A percentile compares a stretch with the other conserved stretches of the same genome.
These are phyloP conservation scores for Clitopilus passeckerianus DNA, from an alignment of 768 basidiomycete genomes.

Conservation along the genomic window DNA sequence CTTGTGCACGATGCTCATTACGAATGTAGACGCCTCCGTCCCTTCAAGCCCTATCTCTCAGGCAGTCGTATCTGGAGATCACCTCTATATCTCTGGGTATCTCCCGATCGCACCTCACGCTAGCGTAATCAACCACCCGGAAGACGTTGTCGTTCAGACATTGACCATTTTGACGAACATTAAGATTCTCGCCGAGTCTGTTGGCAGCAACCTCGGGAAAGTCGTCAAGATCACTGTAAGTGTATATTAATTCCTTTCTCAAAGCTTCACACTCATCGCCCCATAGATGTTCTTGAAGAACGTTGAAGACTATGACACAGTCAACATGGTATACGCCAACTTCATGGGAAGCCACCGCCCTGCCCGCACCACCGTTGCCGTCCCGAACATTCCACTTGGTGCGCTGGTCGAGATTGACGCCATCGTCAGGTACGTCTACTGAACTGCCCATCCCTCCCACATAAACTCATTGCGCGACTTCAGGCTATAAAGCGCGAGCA, in stretches of 20 bases:
- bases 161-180: conserved; percentile 2
- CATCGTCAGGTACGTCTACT: neutral
- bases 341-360: conserved; percentile 7
- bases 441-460: neutral
- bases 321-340: conserved; percentile 5
- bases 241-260: neutral
- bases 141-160: conserved; percentile 4
- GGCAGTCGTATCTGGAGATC: conserved; percentile 6
- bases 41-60: conserved; percentile 8
- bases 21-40: conserved; percentile 2
- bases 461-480: neutral
- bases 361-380: conserved; percentile 2
- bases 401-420: conserved; percentile 2
- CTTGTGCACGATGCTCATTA: neutral
- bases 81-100: conserved; percentile 9
- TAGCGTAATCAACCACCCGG: conserved; percentile 3
- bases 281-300: conserved; percentile 8
- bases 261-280: too few relatives aligned
- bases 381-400: neutral
- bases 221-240: conserved; percentile 9
- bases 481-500: neutral
- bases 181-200: conserved; percentile 4
- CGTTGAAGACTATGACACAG: conserved; percentile 3
- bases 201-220: conserved; percentile 5
- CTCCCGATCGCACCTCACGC: conserved; percentile 6